Percentiles rank a stretch among this genome's conserved stretches.
Evolutionary conservation across 495 filamentous ascomycete species (phyloP).

Genomic region (Neurospora tetraspora): DNA sequence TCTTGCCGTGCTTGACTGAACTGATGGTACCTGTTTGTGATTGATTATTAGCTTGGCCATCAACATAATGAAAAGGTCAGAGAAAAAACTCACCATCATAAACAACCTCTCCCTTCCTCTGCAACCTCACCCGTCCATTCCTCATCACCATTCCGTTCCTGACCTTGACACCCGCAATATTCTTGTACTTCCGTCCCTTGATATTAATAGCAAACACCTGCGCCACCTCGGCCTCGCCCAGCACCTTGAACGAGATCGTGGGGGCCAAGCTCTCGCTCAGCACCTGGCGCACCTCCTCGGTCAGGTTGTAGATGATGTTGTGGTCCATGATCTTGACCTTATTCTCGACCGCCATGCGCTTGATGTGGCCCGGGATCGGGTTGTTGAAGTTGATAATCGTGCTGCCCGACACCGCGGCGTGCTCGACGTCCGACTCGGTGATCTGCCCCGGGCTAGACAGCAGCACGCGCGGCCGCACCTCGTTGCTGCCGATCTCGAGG

Average conservation of each 20-base stretch:
- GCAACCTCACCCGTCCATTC: slow-evolving; percentile 55
- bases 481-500: slow-evolving; percentile 66
- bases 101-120: slow-evolving; percentile 54
- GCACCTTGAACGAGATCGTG: slow-evolving; percentile 51
- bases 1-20: slow-evolving; percentile 85
- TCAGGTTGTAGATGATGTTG: slow-evolving; percentile 86
- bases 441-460: slow-evolving; percentile 69
- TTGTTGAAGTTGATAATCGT: slow-evolving; percentile 83
- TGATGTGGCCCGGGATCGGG: slow-evolving; percentile 55
- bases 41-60: slow-evolving; percentile 1
- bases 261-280: slow-evolving; percentile 61
- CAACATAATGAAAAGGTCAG: neutral
- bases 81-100: slow-evolving; percentile 60
- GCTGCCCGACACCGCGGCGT: slow-evolving; percentile 61
- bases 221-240: slow-evolving; percentile 80
- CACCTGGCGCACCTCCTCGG: slow-evolving; percentile 65
- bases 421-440: slow-evolving; percentile 80
- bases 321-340: slow-evolving; percentile 73
- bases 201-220: slow-evolving; percentile 76
- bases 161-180: slow-evolving; percentile 81
- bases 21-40: slow-evolving; percentile 51
- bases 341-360: slow-evolving; percentile 53
- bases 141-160: slow-evolving; percentile 63
- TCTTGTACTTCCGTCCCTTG: slow-evolving; percentile 54
- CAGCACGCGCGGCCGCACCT: slow-evolving; percentile 68